Conservation (phyloP, 352 stramenopile genomes). For the Pythium dissimile region DNA sequence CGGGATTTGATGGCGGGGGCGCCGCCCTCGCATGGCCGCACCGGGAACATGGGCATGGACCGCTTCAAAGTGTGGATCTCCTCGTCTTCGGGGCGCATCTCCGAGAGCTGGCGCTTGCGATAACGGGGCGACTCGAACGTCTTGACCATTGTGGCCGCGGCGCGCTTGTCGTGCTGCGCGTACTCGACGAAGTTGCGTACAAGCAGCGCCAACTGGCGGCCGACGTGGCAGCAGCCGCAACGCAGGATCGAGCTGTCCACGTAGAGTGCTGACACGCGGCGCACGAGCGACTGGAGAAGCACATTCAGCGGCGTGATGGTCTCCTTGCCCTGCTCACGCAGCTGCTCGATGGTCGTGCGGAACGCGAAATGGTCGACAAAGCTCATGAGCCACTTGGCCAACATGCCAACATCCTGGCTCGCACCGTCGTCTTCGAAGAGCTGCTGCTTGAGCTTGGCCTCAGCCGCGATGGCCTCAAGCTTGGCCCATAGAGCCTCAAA, state of each 20-base stretch:
- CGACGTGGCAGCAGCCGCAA: slow-evolving; percentile 47
- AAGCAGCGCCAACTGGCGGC: slow-evolving; percentile 50
- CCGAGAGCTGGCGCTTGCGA: slow-evolving; percentile 54
- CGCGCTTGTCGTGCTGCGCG: slow-evolving; percentile 14
- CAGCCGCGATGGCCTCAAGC: slow-evolving; percentile 47
- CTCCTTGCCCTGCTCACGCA: slow-evolving; percentile 63
- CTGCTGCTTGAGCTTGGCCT: slow-evolving; percentile 40
- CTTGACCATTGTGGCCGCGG: slow-evolving; percentile 6
- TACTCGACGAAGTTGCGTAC: slow-evolving; percentile 70
- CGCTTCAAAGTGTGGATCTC: slow-evolving; percentile 13
- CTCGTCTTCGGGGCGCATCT: slow-evolving; percentile 44
- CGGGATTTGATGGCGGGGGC: slow-evolving; percentile 36
- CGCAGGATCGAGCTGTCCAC: slow-evolving; percentile 53
- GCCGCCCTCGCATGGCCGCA: slow-evolving; percentile 6
- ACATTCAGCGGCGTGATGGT: slow-evolving; percentile 75
- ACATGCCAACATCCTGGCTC: slow-evolving; percentile 33
- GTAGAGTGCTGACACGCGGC: slow-evolving; percentile 56
- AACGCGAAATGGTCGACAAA: slow-evolving; percentile 79
- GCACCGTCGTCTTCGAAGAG: slow-evolving; percentile 10
- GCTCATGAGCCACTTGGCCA: slow-evolving; percentile 71
- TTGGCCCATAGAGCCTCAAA: slow-evolving; percentile 69
- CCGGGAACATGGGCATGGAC: slow-evolving; percentile 24
- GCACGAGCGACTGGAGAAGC: slow-evolving; percentile 64
- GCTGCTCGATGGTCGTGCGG: slow-evolving; percentile 46
- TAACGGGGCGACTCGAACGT: slow-evolving; percentile 9